Conservation (phyloP, 495 filamentous ascomycete genomes). For the Podospora tetraspora region DNA sequence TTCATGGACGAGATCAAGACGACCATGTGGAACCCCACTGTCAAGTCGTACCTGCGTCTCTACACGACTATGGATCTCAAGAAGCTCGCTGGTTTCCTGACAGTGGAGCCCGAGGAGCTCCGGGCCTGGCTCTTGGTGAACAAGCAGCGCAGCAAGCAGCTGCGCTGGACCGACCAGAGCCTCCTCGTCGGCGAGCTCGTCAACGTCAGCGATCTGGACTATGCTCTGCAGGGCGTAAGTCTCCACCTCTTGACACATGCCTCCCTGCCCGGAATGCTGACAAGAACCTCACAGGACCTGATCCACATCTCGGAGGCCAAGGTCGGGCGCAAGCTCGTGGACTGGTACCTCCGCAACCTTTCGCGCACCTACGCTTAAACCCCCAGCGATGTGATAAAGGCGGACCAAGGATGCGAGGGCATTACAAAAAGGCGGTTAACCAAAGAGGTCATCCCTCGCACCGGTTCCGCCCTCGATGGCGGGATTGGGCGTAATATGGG, state of each 20-base stretch:
- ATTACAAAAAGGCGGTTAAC: not conserved
- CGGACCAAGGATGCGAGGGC: not conserved
- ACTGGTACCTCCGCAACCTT: slow-evolving; percentile 98
- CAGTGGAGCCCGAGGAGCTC: slow-evolving; percentile 87
- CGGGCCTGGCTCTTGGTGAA: slow-evolving; percentile 87
- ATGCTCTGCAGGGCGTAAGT: slow-evolving; percentile 86
- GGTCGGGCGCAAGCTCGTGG: slow-evolving; percentile 90
- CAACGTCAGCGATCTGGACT: slow-evolving; percentile 89
- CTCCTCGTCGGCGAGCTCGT: slow-evolving; percentile 88
- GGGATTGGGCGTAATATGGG: not conserved
- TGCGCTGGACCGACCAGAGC: slow-evolving; percentile 86
- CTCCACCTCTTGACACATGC: slow-evolving; percentile 8
- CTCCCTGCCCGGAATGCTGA: slow-evolving; percentile 22
- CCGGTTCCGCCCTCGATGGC: not conserved
- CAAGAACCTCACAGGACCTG: slow-evolving; percentile 55
- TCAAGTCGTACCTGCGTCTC: slow-evolving; percentile 96
- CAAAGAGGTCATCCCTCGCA: not conserved
- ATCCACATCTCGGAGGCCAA: slow-evolving; percentile 99
- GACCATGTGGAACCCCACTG: slow-evolving; percentile 90
- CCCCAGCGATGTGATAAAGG: not conserved
- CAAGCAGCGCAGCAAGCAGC: slow-evolving; percentile 96
- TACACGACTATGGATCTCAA: slow-evolving; percentile 99
- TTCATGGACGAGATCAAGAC: slow-evolving; percentile 99
- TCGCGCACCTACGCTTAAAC: slow-evolving; percentile 69
- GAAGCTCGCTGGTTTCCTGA: slow-evolving; percentile 95